Evolutionary conservation across 441 rosid genomes (phyloP), one percentile per base, ranked within the genome.

Genomic region (Jatropha multifida): DNA sequence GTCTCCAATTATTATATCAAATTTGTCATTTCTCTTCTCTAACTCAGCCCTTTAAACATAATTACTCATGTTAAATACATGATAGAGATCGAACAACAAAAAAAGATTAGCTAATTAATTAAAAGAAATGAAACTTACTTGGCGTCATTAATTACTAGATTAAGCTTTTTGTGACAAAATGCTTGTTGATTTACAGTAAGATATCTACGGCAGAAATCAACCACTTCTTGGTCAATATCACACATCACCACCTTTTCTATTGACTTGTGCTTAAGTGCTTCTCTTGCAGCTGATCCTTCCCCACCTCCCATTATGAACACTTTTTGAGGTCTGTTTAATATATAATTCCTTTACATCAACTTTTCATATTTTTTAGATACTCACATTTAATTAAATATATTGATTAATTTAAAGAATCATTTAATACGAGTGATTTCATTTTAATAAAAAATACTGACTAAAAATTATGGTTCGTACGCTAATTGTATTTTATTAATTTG

Each of bases 301-400:
- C 97, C 98, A 41, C 97, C 98, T 71, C 98, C 98, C 98, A 94
- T 94, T 66, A 94, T 91, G 77, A 92, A 94, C 74, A 92, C 86
- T 0, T 81, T 85, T 73, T 80, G 84, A 0, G 98, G 98, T 79
- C 98, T 94, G 84, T 59, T 48, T 63, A 48, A 37, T 42, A 5
- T 42, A 8, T 42, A 42, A 42, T 42, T 42, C 46, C 4, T 42
- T 42, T 0, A 42, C 46, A 42, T 42, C 2, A 42, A 4, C 46
- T 42, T 42, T 42, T 32, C 32, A 0, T 1, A 32, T 32, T 32
- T 23, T 32, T 32, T 32, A 32, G 32, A 32, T 32, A 32, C 32
- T 32, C 32, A 32, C 2, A 32, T 32, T 32, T 32, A 32, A 32
- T 32, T 32, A 32, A 32, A 32, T 32, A 32, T 1, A 32, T 32